These are phyloP conservation scores for Melanogaster broomeanus DNA, from an alignment of 768 basidiomycete species.

Conservation along the genomic window DNA sequence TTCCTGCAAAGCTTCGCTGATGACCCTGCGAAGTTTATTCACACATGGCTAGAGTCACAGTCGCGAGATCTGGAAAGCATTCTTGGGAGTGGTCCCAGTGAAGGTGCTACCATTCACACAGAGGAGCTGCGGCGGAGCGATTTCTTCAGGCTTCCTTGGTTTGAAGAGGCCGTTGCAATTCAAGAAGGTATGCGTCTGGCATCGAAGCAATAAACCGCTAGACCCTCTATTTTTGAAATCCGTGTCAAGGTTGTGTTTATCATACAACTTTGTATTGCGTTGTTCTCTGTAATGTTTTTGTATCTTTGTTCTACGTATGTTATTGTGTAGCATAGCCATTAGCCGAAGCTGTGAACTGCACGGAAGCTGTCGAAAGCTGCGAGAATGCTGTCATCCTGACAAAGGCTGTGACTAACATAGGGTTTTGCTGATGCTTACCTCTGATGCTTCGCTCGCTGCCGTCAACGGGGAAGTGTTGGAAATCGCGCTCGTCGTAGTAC, in stretches of 20 bases:
- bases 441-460: too few species aligned
- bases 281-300: background rate
- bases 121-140: conserved; percentile 89
- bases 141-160: conserved; percentile 94
- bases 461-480: too few species aligned
- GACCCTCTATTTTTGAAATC: too few species aligned
- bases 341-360: too few species aligned
- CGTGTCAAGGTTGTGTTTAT: background rate
- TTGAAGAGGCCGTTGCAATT: conserved; percentile 82
- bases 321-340: too few species aligned
- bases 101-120: conserved; percentile 77
- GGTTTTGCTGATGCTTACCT: too few species aligned
- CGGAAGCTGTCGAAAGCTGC: too few species aligned
- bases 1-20: conserved; percentile 83
- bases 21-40: conserved; percentile 79
- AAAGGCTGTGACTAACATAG: too few species aligned
- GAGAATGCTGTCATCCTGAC: too few species aligned
- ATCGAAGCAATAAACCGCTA: conserved; percentile 38
- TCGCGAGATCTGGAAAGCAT: conserved; percentile 88
- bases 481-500: too few species aligned
- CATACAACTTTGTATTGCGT: conserved; percentile 1
- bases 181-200: conserved; percentile 80
- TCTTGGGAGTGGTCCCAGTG: conserved; percentile 83
- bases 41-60: conserved; percentile 91
- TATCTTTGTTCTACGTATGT: background rate